Conservation (phyloP, 1,284 basidiomycete species). For the Apiotrichum akiyoshidainum region DNA sequence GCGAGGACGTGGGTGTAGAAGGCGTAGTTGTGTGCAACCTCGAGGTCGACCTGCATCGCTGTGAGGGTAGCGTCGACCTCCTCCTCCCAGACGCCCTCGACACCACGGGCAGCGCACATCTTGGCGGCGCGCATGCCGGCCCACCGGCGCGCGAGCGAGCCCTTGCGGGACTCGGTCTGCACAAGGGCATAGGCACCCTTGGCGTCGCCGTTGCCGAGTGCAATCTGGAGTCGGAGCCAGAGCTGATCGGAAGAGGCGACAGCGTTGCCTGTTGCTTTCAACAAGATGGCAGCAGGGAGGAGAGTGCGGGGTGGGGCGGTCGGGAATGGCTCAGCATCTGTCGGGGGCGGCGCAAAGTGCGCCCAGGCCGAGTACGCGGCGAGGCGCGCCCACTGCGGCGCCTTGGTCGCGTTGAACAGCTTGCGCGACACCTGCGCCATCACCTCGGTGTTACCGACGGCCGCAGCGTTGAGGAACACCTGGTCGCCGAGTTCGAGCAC, state of each 20-base stretch:
- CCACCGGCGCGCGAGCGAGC: slow-evolving; percentile 32
- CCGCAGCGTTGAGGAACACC: slow-evolving; percentile 36
- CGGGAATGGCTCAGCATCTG: slow-evolving; percentile 19
- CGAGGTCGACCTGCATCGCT: slow-evolving; percentile 21
- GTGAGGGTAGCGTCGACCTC: slow-evolving; percentile 28
- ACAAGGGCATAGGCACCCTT: slow-evolving; percentile 24
- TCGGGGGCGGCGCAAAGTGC: slow-evolving; percentile 1
- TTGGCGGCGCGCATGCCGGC: slow-evolving; percentile 30
- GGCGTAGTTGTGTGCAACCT: slow-evolving; percentile 41
- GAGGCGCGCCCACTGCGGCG: slow-evolving; percentile 35
- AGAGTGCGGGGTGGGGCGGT: slow-evolving; percentile 20
- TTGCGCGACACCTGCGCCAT: slow-evolving; percentile 34
- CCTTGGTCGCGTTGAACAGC: slow-evolving; percentile 38
- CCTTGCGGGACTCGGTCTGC: slow-evolving; percentile 23
- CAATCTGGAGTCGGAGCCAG: slow-evolving; percentile 42
- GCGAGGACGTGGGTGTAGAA: slow-evolving; percentile 35
- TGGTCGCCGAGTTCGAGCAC: slow-evolving; percentile 34
- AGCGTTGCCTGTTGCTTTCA: slow-evolving; percentile 23
- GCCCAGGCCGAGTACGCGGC: slow-evolving; percentile 32
- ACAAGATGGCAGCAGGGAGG: slow-evolving; percentile 27
- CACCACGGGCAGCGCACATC: slow-evolving; percentile 18
- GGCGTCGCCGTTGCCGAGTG: slow-evolving; percentile 27
- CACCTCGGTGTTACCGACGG: slow-evolving; percentile 26
- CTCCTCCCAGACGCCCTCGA: slow-evolving; percentile 20
- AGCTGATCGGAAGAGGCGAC: slow-evolving; percentile 31